A percentile compares a stretch with the other conserved stretches of the same genome.
phyloP scores from a whole-genome alignment of 1,139 yeast species.

The Schwanniomyces etchellsii region DNA sequence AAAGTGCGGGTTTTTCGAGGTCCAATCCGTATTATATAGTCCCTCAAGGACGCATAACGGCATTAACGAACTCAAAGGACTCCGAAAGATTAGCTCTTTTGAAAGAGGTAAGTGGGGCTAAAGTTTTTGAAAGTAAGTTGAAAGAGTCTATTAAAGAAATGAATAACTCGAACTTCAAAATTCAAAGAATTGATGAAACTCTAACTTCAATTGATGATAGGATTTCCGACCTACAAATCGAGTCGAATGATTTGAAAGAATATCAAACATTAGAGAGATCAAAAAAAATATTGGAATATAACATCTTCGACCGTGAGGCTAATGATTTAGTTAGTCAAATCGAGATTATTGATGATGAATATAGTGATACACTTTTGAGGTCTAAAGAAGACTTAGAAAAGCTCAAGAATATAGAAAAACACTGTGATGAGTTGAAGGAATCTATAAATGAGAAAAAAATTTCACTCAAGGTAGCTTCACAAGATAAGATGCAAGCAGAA shows the following conservation, averaged over 20 bases:
- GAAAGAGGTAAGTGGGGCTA: conserved; percentile 95
- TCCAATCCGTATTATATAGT: conserved; percentile 94
- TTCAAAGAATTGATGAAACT: conserved; percentile 71
- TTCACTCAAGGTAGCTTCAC: conserved; percentile 32
- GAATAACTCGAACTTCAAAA: conserved; percentile 63
- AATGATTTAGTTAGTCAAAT: conserved; percentile 55
- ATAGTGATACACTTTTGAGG: conserved; percentile 44
- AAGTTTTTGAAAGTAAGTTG: conserved; percentile 77
- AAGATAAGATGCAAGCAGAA: conserved; percentile 49
- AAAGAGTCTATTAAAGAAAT: conserved; percentile 78
- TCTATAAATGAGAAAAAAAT: conserved; percentile 37
- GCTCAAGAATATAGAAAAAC: conserved; percentile 42
- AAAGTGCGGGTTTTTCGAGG: conserved; percentile 88
- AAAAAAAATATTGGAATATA: conserved; percentile 70
- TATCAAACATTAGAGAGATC: conserved; percentile 65
- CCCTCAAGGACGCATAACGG: conserved; percentile 89
- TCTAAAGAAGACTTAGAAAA: conserved; percentile 39
- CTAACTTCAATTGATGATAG: conserved; percentile 66
- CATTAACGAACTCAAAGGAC: conserved; percentile 85
- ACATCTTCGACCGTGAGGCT: conserved; percentile 73
- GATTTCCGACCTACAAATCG: conserved; percentile 73
- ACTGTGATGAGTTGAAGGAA: conserved; percentile 43
- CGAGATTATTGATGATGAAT: conserved; percentile 56
- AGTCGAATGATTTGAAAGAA: conserved; percentile 67
- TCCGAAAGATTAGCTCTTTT: conserved; percentile 69